phyloP scores from a whole-genome alignment of 331 rosid genomes.

The Telfairia occidentalis region DNA sequence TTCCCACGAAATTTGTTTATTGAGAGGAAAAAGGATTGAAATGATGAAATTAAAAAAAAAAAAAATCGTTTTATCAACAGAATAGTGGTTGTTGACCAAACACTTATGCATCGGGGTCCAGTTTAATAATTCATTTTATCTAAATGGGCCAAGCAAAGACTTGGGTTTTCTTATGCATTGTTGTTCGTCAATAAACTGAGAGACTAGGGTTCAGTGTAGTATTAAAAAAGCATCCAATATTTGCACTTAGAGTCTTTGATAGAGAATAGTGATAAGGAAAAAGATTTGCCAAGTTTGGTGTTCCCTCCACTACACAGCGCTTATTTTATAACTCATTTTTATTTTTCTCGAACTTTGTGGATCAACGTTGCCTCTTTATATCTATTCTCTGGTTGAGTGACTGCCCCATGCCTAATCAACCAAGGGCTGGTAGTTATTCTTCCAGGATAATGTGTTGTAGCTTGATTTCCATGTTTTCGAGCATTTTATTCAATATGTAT shows the following conservation, averaged over 20 bases:
- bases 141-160: background rate
- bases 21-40: background rate
- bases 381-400: background rate
- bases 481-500: background rate
- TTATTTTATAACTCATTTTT: background rate
- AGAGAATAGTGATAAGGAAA: background rate
- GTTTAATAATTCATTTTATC: background rate
- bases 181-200: background rate
- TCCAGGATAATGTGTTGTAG: background rate
- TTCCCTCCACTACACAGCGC: background rate
- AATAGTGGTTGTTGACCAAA: no score
- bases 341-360: background rate
- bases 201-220: background rate
- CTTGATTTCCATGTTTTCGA: background rate
- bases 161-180: background rate
- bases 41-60: no score
- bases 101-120: no score
- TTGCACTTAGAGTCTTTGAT: background rate
- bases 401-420: background rate
- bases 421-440: background rate
- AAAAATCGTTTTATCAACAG: no score
- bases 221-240: background rate
- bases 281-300: background rate
- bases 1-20: background rate
- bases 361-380: background rate